Percentiles rank a stretch among this genome's conserved stretches.
Evolutionary conservation across 176 grass and related monocot genomes (phyloP).

Genomic region (Tillandsia fasciculata): DNA sequence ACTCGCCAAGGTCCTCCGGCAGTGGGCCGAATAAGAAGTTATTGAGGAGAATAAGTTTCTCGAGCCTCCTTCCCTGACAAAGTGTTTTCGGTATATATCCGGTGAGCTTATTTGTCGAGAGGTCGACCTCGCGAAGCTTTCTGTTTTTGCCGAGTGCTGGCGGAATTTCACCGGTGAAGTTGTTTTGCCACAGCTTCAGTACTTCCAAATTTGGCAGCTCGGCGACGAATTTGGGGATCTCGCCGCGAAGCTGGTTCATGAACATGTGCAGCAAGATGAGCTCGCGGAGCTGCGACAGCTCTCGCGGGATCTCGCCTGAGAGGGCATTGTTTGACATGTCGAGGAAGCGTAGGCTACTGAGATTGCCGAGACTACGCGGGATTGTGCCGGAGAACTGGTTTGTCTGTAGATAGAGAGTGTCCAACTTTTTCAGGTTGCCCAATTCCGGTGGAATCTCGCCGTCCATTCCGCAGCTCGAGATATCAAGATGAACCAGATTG

Average conservation of each 20-base stretch:
- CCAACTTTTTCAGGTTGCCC: slow-evolving; percentile 32
- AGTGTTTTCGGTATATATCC: slow-evolving; percentile 50
- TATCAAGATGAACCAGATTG: slow-evolving; percentile 51
- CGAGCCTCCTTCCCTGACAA: slow-evolving; percentile 37
- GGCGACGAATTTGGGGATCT: slow-evolving; percentile 36
- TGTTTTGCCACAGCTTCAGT: slow-evolving; percentile 82
- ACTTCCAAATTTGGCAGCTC: slow-evolving; percentile 36
- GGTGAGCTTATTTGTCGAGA: slow-evolving; percentile 61
- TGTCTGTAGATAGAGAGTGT: slow-evolving; percentile 70
- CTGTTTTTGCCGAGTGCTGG: slow-evolving; percentile 25
- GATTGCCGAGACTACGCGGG: slow-evolving; percentile 40
- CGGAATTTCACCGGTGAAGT: slow-evolving; percentile 56
- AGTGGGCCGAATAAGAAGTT: slow-evolving; percentile 63
- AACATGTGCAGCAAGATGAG: slow-evolving; percentile 63
- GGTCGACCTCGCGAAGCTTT: slow-evolving; percentile 56
- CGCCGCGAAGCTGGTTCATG: slow-evolving; percentile 62
- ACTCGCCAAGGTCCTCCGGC: slow-evolving; percentile 48
- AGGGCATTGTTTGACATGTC: slow-evolving; percentile 86
- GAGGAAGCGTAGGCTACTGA: slow-evolving; percentile 43
- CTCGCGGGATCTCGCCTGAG: slow-evolving; percentile 44
- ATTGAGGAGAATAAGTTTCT: slow-evolving; percentile 73
- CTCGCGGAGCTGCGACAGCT: slow-evolving; percentile 24
- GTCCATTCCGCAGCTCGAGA: slow-evolving; percentile 54
- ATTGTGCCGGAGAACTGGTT: slow-evolving; percentile 59
- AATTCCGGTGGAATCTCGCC: slow-evolving; percentile 40